Evolutionary conservation across 2,329 filamentous ascomycete genomes (phyloP).

Genomic region (Hypoxylon sp.): DNA sequence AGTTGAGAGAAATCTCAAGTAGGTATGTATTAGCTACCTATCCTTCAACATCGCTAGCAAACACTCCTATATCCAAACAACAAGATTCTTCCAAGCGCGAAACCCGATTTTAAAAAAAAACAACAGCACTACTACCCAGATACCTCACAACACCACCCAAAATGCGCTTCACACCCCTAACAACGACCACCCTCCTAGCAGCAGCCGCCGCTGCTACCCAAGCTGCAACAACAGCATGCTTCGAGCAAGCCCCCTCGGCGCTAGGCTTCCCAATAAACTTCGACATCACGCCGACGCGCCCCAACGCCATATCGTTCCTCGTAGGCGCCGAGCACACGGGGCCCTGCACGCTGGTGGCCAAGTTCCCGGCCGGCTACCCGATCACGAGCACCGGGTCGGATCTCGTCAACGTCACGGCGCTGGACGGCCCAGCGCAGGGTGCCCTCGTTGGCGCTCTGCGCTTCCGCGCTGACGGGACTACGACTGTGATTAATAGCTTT

Average conservation of each 20-base stretch:
- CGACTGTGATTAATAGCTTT: conserved; percentile 40
- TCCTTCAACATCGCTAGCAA: conserved; percentile 8
- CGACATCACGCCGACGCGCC: conserved; percentile 24
- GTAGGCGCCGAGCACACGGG: conserved; percentile 33
- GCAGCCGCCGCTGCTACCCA: conserved; percentile 3
- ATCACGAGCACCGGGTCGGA: conserved; percentile 27
- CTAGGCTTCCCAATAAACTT: conserved; percentile 31
- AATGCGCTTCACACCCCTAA: too few species aligned
- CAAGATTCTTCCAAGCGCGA: neutral
- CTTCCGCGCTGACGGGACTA: conserved; percentile 33
- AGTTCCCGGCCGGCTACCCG: conserved; percentile 42
- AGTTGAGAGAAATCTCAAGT: too few species aligned
- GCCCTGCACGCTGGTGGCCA: conserved; percentile 42
- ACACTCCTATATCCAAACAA: conserved; percentile 2
- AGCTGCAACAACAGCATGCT: conserved; percentile 17
- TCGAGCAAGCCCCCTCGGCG: conserved; percentile 22
- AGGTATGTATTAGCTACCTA: too few species aligned
- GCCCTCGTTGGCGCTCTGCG: conserved; percentile 39
- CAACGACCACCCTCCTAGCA: conserved; percentile 7
- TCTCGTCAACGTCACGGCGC: conserved; percentile 28
- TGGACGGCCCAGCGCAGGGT: conserved; percentile 37
- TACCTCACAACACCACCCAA: conserved; percentile 7
- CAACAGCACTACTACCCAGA: too few species aligned
- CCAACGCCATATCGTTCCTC: conserved; percentile 31
- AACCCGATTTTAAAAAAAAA: neutral